Percentiles rank a stretch among this genome's conserved stretches.
These are phyloP conservation scores for Plasmodium coatneyi DNA, from an alignment of 169 alveolate species.

Conservation along the genomic window DNA sequence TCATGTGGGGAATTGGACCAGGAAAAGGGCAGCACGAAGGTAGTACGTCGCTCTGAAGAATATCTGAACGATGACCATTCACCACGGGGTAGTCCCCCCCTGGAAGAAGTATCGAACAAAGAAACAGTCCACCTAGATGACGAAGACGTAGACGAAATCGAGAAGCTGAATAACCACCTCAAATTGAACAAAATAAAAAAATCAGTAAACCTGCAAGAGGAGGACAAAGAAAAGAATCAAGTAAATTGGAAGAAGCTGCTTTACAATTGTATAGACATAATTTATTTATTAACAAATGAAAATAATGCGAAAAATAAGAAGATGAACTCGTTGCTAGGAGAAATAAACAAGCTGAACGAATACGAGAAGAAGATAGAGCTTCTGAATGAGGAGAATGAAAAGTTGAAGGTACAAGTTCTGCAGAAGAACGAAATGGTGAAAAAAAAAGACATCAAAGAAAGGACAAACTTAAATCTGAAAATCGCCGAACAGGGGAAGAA, in stretches of 20 bases:
- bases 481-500: conserved; percentile 38
- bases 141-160: conserved; percentile 30
- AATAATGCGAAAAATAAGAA: conserved; percentile 62
- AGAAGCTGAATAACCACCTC: conserved; percentile 30
- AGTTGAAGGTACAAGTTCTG: conserved; percentile 26
- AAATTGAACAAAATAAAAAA: conserved; percentile 24
- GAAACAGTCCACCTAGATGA: conserved; percentile 9
- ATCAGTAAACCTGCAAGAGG: conserved; percentile 9
- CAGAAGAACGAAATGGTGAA: conserved; percentile 28
- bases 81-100: neutral
- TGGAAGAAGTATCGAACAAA: neutral
- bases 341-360: conserved; percentile 56
- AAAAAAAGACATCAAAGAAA: conserved; percentile 48
- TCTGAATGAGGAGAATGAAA: conserved; percentile 60
- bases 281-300: conserved; percentile 32
- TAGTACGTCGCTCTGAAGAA: neutral
- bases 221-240: conserved; percentile 15
- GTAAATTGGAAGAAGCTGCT: conserved; percentile 17
- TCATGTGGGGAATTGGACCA: neutral
- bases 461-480: conserved; percentile 24
- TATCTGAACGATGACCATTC: neutral
- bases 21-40: neutral
- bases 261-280: conserved; percentile 44
- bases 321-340: conserved; percentile 38
- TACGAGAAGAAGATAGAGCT: conserved; percentile 48